phyloP scores from a whole-genome alignment of 2,329 filamentous ascomycete species.

The Penicillium occitanis region DNA sequence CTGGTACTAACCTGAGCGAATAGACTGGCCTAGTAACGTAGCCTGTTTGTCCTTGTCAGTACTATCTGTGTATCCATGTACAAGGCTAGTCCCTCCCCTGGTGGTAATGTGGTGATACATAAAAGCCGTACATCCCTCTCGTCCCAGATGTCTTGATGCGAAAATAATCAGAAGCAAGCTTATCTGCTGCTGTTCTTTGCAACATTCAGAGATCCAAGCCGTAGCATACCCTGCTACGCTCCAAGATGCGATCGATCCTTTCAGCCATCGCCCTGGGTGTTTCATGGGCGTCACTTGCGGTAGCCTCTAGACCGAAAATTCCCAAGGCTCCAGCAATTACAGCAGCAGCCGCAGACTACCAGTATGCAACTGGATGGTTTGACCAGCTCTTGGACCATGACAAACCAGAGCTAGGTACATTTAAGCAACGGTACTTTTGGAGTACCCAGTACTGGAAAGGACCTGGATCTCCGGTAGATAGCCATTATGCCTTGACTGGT shows the following conservation, averaged over 20 bases:
- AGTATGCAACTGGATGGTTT: conserved; percentile 40
- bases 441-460: conserved; percentile 54
- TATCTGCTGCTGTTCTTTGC: not conserved
- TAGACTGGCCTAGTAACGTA: not conserved
- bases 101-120: not conserved
- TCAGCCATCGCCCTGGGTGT: conserved; percentile 10
- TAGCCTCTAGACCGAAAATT: conserved; percentile 1
- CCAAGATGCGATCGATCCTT: conserved; percentile 17
- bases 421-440: conserved; percentile 57
- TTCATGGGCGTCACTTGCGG: conserved; percentile 13
- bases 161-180: not conserved
- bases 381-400: conserved; percentile 61
- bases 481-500: not conserved
- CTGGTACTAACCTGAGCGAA: not conserved
- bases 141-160: not conserved
- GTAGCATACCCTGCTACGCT: not conserved
- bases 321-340: conserved; percentile 5
- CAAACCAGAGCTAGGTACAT: conserved; percentile 56
- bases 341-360: not conserved
- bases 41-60: not conserved
- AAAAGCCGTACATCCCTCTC: not conserved
- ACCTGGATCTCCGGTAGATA: conserved; percentile 53
- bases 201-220: not conserved
- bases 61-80: not conserved
- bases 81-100: not conserved